phyloP scores from a whole-genome alignment of 768 basidiomycete genomes.

The Trametes punicea region DNA sequence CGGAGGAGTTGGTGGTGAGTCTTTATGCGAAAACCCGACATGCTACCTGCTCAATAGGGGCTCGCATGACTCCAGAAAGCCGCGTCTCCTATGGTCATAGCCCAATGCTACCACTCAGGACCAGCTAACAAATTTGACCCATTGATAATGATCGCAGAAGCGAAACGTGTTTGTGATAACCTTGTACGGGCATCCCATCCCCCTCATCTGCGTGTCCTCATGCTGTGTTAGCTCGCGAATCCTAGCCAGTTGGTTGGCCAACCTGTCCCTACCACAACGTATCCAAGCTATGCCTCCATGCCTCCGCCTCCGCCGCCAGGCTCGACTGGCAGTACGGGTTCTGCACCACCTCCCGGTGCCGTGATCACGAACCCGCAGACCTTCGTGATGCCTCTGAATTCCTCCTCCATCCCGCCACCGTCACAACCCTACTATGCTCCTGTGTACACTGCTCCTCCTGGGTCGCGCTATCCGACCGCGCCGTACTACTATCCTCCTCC shows the following conservation, averaged over 20 bases:
- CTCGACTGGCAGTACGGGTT: conserved; percentile 28
- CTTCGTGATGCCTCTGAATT: conserved; percentile 66
- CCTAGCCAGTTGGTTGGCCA: conserved; percentile 65
- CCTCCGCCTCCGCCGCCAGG: conserved; percentile 29
- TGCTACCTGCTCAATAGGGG: conserved; percentile 8
- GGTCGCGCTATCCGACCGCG: conserved; percentile 52
- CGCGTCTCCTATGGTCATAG: conserved; percentile 66
- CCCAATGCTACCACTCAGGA: conserved; percentile 78
- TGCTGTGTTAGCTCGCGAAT: conserved; percentile 56
- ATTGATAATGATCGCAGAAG: conserved; percentile 67
- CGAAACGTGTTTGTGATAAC: conserved; percentile 74
- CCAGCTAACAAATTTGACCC: conserved; percentile 70
- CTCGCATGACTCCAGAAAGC: conserved; percentile 36
- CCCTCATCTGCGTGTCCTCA: conserved; percentile 10
- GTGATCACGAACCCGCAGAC: conserved; percentile 71
- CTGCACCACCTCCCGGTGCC: conserved; percentile 37
- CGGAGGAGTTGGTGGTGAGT: conserved; percentile 80
- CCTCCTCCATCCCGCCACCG: conserved; percentile 40
- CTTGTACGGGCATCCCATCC: conserved; percentile 45
- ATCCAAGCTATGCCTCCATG: conserved; percentile 30
- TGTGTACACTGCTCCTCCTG: conserved; percentile 33
- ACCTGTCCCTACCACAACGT: conserved; percentile 40
- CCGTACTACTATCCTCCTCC: conserved; percentile 62
- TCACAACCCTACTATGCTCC: conserved; percentile 40
- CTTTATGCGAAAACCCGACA: not conserved